Evolutionary conservation across 768 basidiomycete genomes (phyloP), one percentile per base, ranked within the genome.

Genomic region (Dendrothele bispora): DNA sequence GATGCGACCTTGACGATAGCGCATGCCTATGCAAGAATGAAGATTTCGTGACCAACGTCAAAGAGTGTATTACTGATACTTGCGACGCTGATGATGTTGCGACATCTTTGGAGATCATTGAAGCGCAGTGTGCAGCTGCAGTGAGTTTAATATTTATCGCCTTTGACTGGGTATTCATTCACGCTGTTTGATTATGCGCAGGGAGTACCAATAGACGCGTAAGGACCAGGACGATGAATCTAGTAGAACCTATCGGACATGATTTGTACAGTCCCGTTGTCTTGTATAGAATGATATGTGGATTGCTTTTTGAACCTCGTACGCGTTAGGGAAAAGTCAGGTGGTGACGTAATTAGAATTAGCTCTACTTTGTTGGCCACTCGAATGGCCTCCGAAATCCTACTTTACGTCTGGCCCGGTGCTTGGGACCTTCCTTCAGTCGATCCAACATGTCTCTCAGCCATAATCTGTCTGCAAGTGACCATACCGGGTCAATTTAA

Each of bases 381-480:
- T n/a, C n/a, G n/a, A n/a, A n/a, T 25, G 6, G 7, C 18, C 26
- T 6, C 7, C 22, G 22, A 39, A 25, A 20, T 47, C 22, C 37
- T 39, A n/a, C 25, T 52, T 43, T 24, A 90, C 62, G 67, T 91
- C 48, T 91, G 86, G 86, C 86, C 90, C 1, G 72, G 72, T 4
- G 69, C 72, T 60, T 88, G 82, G 79, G 72, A 70, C 32, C 60
- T 89, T 8, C 77, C 80, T 17, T 89, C 88, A 3, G 70, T 82
- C 39, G 86, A 91, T 47, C 78, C 86, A 0, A 62, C 72, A 14
- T 88, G 82, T 61, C 69, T 88, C 18, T 78, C 82, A 4, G 76
- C 87, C 1, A 65, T 86, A 4, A 64, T 90, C 36, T 84, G 83
- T 57, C 77, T 90, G 22, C 88, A 91, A 59, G 64, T 84, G 20